phyloP scores from a whole-genome alignment of 306 rosid genomes.

The Lupinus albus region DNA sequence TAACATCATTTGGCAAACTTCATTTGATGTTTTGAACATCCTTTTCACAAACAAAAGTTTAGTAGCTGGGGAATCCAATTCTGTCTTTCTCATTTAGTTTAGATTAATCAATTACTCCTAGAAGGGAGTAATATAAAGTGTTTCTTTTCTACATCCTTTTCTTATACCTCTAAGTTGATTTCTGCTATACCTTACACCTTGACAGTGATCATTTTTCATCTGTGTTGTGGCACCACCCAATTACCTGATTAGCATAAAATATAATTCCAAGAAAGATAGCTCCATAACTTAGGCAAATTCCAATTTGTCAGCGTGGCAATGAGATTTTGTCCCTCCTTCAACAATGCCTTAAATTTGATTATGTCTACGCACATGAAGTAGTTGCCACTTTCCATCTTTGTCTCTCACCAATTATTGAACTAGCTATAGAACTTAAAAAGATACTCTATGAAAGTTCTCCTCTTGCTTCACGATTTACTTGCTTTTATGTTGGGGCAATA shows the following conservation, averaged over 20 bases:
- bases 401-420: constrained; percentile 22
- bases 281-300: background rate
- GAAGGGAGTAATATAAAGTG: too few relatives aligned
- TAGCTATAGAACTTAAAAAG: background rate
- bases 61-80: background rate
- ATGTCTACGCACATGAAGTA: constrained; percentile 30
- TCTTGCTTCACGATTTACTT: background rate
- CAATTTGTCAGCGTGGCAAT: background rate
- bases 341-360: constrained; percentile 28
- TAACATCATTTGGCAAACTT: background rate
- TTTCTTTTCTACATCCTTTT: background rate
- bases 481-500: background rate
- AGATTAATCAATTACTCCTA: background rate
- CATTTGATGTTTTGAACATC: background rate
- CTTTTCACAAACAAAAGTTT: background rate
- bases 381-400: constrained; percentile 21
- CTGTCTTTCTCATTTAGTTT: background rate
- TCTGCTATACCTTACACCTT: constrained; percentile 11
- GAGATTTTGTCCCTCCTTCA: constrained; percentile 19
- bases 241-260: constrained; percentile 8
- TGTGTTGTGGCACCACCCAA: background rate
- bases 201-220: background rate
- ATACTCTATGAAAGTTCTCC: background rate
- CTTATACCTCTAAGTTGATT: constrained; percentile 21
- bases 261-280: background rate